Conservation (phyloP, 140 eudicot genomes). For the Senecio squalidus region DNA sequence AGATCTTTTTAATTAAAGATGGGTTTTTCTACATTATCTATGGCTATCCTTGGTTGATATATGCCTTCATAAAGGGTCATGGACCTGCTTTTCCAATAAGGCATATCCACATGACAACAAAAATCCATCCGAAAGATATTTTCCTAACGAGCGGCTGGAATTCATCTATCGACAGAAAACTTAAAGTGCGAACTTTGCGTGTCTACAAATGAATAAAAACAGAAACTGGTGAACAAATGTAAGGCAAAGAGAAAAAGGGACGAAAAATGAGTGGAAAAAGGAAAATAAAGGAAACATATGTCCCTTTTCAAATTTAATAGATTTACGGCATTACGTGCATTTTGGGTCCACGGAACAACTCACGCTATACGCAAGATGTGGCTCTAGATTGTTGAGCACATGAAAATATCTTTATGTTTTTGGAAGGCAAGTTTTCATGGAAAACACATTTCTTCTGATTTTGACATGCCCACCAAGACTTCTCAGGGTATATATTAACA, state of each 20-base stretch:
- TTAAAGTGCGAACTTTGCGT: slow-evolving; percentile 5
- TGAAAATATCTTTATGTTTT: slow-evolving; percentile 33
- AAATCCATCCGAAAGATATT: not conserved
- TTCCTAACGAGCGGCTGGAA: not conserved
- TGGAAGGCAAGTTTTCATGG: slow-evolving; percentile 17
- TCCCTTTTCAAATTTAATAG: not conserved
- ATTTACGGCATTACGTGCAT: slow-evolving; percentile 19
- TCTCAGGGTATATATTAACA: slow-evolving; percentile 4
- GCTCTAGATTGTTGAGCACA: slow-evolving; percentile 17
- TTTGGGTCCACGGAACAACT: slow-evolving; percentile 37
- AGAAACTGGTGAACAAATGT: slow-evolving; percentile 6
- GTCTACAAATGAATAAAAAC: slow-evolving; percentile 13
- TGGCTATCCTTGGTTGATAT: not conserved
- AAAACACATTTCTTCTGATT: slow-evolving; percentile 21
- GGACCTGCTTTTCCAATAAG: slow-evolving; percentile 13
- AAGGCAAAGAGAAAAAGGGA: slow-evolving; percentile 5
- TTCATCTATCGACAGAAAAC: not conserved
- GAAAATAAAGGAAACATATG: slow-evolving; percentile 9
- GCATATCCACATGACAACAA: slow-evolving; percentile 20
- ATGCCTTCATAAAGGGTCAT: slow-evolving; percentile 3
- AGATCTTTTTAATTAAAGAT: not conserved
- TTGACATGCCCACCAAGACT: slow-evolving; percentile 21
- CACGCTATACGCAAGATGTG: slow-evolving; percentile 27
- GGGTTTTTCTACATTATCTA: not conserved
- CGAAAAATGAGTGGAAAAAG: not conserved